Base-by-base conservation (phyloP, 305 asterid genomes). In the Rubia peregrina region DNA sequence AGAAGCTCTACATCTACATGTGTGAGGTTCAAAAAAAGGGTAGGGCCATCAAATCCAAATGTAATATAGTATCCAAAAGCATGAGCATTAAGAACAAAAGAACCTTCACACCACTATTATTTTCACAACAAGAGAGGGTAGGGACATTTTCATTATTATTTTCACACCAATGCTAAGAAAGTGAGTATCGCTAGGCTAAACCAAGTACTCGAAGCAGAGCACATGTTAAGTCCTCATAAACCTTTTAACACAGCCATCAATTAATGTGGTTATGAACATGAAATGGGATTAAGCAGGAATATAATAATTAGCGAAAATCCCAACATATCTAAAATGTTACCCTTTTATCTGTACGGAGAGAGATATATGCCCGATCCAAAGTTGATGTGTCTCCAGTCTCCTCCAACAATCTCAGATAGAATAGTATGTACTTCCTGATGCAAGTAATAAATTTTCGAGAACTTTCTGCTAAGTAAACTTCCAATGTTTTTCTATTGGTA, bases 381-480 rank as follows among this genome's bases (percentile, higher is more conserved):
- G 96, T 91, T 79, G 84, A 79, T 79, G 86, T 80, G 72, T 94
- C 98, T 79, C 91, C 92, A 33, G 91, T 91, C 77, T 87, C 96
- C 89, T 91, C 99, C 89, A 94, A 79, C 80, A 94, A 80, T 73
- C 86, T 89, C 85, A 94, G 73, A 83, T 94, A 91, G 78, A 94
- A 91, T 70, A 91, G 73, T 48, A 86, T 82, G 81, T 94, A 94
- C 80, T 94, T 94, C 88, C 99, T 82, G 71, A 94, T 91, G 86
- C 99, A 91, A 74, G 99, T 94, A 72, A 91, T 94, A 83, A 86
- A 91, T 80, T 94, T 94, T 71, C 99, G 91, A 59, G 98, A 94
- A 80, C 98, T 94, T 86, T 94, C 99, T 40, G 99, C 90, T 73
- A 94, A 80, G 86, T 94, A 86, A 72, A 94, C 98, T 86, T 94